These are phyloP conservation scores for Leavenworthia alabamica DNA, from an alignment of 345 rosid species.

Conservation along the genomic window DNA sequence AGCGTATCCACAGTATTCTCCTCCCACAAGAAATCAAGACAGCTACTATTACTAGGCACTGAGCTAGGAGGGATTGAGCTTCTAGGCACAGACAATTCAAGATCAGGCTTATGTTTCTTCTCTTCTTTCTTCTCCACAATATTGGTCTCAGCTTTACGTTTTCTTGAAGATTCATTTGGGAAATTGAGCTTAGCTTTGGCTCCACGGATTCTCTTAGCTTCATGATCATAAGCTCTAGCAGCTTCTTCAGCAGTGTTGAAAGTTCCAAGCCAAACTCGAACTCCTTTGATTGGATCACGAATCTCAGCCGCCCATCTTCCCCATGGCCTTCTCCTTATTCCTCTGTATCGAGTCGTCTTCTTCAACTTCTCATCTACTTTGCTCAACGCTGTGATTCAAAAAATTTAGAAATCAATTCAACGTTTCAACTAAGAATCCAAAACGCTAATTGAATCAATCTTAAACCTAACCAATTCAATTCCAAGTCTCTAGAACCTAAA, in stretches of 20 bases:
- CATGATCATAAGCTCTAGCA: slow-evolving; percentile 76
- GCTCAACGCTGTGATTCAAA: not conserved
- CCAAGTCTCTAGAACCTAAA: too few species aligned
- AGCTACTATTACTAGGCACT: not conserved
- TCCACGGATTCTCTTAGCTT: slow-evolving; percentile 86
- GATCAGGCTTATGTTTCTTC: not conserved
- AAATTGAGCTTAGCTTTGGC: slow-evolving; percentile 91
- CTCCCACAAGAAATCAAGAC: slow-evolving; percentile 22
- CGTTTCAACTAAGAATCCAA: not conserved
- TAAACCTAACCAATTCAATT: too few species aligned
- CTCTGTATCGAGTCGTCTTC: slow-evolving; percentile 37
- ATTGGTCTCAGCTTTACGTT: not conserved
- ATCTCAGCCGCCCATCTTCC: too few species aligned
- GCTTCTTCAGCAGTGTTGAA: too few species aligned
- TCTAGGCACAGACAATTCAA: not conserved
- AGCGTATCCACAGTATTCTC: slow-evolving; percentile 5
- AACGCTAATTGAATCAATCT: not conserved
- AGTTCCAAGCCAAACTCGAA: too few species aligned
- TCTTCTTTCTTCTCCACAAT: not conserved
- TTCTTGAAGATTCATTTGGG: slow-evolving; percentile 15
- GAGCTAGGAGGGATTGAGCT: not conserved
- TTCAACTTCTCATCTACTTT: slow-evolving; percentile 7
- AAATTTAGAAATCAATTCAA: not conserved
- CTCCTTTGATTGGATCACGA: too few species aligned
- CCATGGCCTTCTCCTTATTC: too few species aligned